These are phyloP conservation scores for Mallotus nudiflorus DNA, from an alignment of 345 rosid species.

Conservation along the genomic window DNA sequence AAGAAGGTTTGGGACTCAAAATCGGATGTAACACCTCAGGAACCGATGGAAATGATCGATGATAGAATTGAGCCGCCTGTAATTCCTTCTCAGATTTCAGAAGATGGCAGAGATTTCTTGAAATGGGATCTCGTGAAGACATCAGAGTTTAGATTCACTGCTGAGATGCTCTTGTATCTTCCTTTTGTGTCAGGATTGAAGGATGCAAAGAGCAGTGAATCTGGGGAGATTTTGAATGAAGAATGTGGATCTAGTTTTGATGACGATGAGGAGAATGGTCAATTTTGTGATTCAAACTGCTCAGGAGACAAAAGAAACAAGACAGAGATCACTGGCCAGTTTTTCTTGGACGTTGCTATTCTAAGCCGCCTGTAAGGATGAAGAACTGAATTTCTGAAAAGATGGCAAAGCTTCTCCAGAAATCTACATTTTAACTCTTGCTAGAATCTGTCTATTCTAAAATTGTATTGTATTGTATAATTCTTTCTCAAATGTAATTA, in stretches of 20 bases:
- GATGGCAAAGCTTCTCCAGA: too few relatives aligned
- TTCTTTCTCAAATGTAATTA: too few relatives aligned
- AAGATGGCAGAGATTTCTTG: conserved; percentile 72
- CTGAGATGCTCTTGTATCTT: conserved; percentile 69
- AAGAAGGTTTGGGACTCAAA: conserved; percentile 54
- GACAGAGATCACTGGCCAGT: too few relatives aligned
- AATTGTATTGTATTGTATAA: too few relatives aligned
- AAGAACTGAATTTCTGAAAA: too few relatives aligned
- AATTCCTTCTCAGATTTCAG: conserved; percentile 57
- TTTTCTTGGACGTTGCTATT: too few relatives aligned
- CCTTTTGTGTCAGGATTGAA: conserved; percentile 56
- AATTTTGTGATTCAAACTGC: background rate
- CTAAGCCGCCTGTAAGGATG: too few relatives aligned
- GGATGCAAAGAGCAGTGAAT: background rate
- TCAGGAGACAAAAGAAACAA: background rate
- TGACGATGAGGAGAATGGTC: background rate
- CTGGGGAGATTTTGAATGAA: conserved; percentile 10
- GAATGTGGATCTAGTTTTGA: background rate
- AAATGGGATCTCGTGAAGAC: conserved; percentile 56
- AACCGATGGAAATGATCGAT: conserved; percentile 57
- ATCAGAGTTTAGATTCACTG: conserved; percentile 63
- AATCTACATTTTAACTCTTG: too few relatives aligned
- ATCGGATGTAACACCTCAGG: conserved; percentile 31
- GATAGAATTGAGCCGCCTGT: conserved; percentile 52
- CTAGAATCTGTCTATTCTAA: too few relatives aligned